These are phyloP conservation scores for Martiniozyma asiatica DNA, from an alignment of 1,139 yeast genomes.

Conservation along the genomic window DNA sequence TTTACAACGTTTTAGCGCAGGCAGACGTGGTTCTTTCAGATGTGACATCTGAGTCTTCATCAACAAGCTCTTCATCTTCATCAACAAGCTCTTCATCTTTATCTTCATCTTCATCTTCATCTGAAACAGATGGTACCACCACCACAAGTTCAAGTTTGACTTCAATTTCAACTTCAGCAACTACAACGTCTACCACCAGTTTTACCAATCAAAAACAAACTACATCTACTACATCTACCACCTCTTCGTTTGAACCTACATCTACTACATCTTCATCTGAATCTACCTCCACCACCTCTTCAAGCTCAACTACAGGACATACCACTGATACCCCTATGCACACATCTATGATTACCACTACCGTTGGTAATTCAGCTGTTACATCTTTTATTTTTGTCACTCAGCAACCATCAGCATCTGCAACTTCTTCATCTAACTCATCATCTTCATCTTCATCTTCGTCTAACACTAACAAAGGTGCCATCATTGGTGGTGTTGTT, in stretches of 20 bases:
- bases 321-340: no score
- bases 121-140: conserved; percentile 1
- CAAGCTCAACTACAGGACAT: conserved; percentile 13
- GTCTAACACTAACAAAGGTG: conserved; percentile 27
- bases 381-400: conserved; percentile 20
- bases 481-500: conserved; percentile 60
- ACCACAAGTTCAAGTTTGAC: conserved; percentile 17
- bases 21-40: conserved; percentile 21
- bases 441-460: conserved; percentile 5
- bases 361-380: conserved; percentile 12
- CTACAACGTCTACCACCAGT: conserved; percentile 9
- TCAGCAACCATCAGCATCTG: conserved; percentile 11
- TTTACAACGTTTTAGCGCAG: conserved; percentile 24
- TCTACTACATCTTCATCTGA: conserved; percentile 12
- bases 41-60: no score
- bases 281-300: conserved; percentile 10
- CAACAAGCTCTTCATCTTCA: conserved; percentile 25
- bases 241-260: conserved; percentile 11
- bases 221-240: conserved; percentile 10
- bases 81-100: conserved; percentile 17
- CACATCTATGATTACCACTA: conserved; percentile 18
- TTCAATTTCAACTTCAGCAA: conserved; percentile 8
- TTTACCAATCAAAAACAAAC: conserved; percentile 11
- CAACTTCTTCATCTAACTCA: conserved; percentile 10
- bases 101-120: conserved; percentile 10